These are phyloP conservation scores for Emergomyces orientalis DNA, from an alignment of 2,329 filamentous ascomycete species.

Conservation along the genomic window DNA sequence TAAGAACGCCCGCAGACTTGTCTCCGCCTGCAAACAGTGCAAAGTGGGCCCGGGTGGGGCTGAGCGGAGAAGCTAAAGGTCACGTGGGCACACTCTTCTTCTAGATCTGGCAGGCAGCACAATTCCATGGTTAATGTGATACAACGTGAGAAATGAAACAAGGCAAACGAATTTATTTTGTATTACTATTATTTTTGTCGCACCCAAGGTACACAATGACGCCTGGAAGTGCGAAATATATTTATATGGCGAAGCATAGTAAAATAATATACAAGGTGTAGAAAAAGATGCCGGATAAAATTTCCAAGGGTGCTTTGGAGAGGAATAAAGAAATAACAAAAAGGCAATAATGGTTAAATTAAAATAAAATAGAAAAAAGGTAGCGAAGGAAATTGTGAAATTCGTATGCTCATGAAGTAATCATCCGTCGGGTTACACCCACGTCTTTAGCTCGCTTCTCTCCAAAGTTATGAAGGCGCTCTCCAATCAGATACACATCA, in stretches of 20 bases:
- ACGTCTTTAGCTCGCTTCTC: conserved; percentile 41
- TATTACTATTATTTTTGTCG: background rate
- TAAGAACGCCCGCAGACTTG: background rate
- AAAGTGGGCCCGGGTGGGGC: background rate
- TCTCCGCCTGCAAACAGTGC: conserved; percentile 8
- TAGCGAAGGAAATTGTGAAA: background rate
- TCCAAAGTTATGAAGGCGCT: conserved; percentile 89
- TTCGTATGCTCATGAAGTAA: conserved; percentile 20
- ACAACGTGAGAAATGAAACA: too few relatives aligned
- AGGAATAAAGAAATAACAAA: background rate
- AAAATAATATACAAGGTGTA: background rate
- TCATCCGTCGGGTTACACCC: conserved; percentile 30
- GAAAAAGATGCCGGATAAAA: too few relatives aligned
- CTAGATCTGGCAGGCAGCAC: background rate
- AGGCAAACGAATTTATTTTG: background rate
- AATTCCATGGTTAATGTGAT: background rate
- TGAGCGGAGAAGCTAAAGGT: background rate
- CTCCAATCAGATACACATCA: conserved; percentile 92
- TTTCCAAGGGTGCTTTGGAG: background rate
- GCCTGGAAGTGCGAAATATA: background rate
- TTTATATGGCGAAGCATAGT: background rate
- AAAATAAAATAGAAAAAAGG: background rate
- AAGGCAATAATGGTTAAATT: background rate
- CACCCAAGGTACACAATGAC: background rate
- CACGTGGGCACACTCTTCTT: background rate